Conservation (phyloP, 164 flowering plant genomes). For the Buxus sempervirens region DNA sequence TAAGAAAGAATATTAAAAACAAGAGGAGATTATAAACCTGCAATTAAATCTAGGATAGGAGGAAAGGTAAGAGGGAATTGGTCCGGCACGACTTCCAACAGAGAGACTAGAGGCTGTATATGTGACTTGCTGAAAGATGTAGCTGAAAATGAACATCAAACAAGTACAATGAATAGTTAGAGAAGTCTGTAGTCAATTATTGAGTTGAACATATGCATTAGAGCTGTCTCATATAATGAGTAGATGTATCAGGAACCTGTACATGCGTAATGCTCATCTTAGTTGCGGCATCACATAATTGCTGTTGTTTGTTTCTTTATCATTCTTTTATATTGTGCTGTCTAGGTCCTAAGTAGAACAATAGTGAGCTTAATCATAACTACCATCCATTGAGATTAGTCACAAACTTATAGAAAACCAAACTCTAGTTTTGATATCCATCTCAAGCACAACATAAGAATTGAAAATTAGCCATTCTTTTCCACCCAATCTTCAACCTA, state of each 20-base stretch:
- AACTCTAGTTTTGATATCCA: too few relatives aligned
- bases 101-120: slow-evolving; percentile 39
- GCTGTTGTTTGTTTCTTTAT: too few relatives aligned
- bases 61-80: slow-evolving; percentile 38
- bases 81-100: slow-evolving; percentile 44
- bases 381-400: too few relatives aligned
- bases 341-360: too few relatives aligned
- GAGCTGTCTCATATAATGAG: neutral
- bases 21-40: slow-evolving; percentile 38
- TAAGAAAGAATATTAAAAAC: neutral
- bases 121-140: slow-evolving; percentile 63
- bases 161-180: neutral
- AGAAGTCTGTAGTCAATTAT: neutral
- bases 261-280: too few relatives aligned
- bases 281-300: too few relatives aligned
- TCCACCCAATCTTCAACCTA: too few relatives aligned
- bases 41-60: slow-evolving; percentile 32
- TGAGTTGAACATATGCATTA: neutral
- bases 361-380: too few relatives aligned
- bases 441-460: too few relatives aligned
- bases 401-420: too few relatives aligned
- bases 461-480: too few relatives aligned
- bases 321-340: too few relatives aligned
- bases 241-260: neutral
- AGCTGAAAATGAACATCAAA: slow-evolving; percentile 38